Evolutionary conservation across 345 rosid genomes (phyloP), one percentile per base, ranked within the genome.

Genomic region (Pseudoturritis turrita): DNA sequence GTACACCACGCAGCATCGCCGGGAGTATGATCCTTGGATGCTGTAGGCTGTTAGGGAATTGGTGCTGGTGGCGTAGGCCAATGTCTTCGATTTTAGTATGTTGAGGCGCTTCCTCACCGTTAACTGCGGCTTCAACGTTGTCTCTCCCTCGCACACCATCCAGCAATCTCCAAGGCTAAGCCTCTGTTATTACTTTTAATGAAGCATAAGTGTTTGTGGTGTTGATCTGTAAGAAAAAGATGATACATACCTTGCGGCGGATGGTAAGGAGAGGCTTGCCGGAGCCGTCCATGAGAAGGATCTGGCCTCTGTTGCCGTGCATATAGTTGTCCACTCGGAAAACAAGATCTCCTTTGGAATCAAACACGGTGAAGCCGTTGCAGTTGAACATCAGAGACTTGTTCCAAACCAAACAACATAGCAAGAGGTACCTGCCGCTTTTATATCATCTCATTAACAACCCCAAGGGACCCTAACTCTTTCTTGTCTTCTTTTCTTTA

Each of bases 351-450:
- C 96, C 96, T 31, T 70, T 82, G 56, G 81, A 63, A 40, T 87
- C 91, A 40, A 61, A 89, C 55, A 89, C 97, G 3, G 93, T 87
- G 72, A 84, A 91, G 11, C 97, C 97, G 33, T 85, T 85, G 77
- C 93, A 91, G 74, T 86, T 91, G 79, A 91, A 90, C 19, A 89
- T 84, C 58, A 91, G 71, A 4, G 97, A 91, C 64, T 91, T 91
- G 80, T 78, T 87, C 97, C 97, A 91, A 43, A 91, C 96, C 22
- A 21, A 57, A 46, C 54, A 45, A 59, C 31, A 59, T 14, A 40
- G 36, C 49, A 39, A 58, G 63, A 19, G 7, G 28, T 22, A 37
- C 1, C 6, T 39, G 8, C 3, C 33, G 31, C 22, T 60, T 60
- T 36, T 59, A 60, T 40, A 60, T 40, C 33, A 59, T 14, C 19